Conservation (phyloP, 352 stramenopile genomes). For the Phytophthora vignae region DNA sequence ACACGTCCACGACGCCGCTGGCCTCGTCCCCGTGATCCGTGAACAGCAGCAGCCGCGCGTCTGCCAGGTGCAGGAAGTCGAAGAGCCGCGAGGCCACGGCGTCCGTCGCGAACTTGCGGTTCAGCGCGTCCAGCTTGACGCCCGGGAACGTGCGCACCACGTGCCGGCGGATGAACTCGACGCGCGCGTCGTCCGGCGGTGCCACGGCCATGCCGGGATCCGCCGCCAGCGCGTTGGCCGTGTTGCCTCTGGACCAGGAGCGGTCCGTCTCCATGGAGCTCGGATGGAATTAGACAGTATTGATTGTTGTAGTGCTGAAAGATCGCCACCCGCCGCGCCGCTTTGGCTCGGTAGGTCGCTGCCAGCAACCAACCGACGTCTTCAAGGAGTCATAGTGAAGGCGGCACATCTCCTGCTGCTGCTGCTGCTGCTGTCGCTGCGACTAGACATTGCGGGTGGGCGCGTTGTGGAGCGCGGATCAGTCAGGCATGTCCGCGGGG, state of each 20-base stretch:
- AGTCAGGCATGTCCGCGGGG: too few relatives aligned
- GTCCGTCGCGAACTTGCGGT: constrained; percentile 72
- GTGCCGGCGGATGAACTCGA: constrained; percentile 73
- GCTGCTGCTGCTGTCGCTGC: too few relatives aligned
- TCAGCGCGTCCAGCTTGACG: constrained; percentile 65
- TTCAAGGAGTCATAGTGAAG: too few relatives aligned
- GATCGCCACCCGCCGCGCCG: constrained; percentile 2
- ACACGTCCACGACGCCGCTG: constrained; percentile 64
- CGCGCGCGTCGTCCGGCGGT: constrained; percentile 64
- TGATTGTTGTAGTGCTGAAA: not conserved
- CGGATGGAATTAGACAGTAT: too few relatives aligned
- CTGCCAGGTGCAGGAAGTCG: constrained; percentile 74
- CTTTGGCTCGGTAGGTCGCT: not conserved
- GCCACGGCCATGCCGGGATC: constrained; percentile 12
- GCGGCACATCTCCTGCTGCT: too few relatives aligned
- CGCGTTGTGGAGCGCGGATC: too few relatives aligned
- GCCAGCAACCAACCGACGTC: too few relatives aligned
- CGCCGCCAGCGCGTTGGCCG: constrained; percentile 1
- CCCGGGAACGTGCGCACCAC: constrained; percentile 73
- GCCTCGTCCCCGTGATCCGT: constrained; percentile 73
- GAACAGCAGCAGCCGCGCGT: constrained; percentile 69
- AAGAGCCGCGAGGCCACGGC: constrained; percentile 66
- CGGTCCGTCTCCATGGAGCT: constrained; percentile 30
- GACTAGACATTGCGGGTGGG: too few relatives aligned
- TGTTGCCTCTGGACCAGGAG: constrained; percentile 26